Base-by-base conservation (phyloP, 2,329 filamentous ascomycete species). In the Westerdykella aurantiaca region DNA sequence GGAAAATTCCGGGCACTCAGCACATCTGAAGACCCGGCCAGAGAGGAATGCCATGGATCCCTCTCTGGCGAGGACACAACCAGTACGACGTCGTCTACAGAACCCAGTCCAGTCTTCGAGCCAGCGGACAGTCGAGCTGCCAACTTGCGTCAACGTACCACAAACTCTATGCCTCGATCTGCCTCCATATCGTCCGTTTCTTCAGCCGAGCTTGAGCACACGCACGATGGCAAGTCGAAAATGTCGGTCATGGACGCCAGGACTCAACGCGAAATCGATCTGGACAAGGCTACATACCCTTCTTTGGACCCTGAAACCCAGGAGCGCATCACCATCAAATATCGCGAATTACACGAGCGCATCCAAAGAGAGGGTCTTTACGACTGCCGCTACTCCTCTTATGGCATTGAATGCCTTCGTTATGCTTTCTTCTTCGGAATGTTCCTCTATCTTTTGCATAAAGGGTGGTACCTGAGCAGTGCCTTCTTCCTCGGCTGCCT, bases 231-330 rank as follows among this genome's bases (percentile, higher is more conserved):
- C 7, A 35, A 35, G 17, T 59, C 69, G 10, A 74, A 73, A 39
- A 71, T 78, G 56, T 77, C 84, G 22, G 82, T 86, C 54, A 72
- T 93, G 21, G 84, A 93, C 64, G 76, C 79, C 22, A 73, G 84
- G 52, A 94, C 89, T 12, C 79, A 79, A 50, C 76, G 88, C 61
- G 82, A 88, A 59, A 83, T 94, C 46, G 76, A 80, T 43, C 74
- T 90, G 4, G 90, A 95, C 61, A 73, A 83, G 25, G 78, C 82
- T 17, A 88, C 82, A 63, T 98, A 96, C 55, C 93, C 93, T 0
- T 73, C 85, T 1, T 71, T 93, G 13, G 88, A 96, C 58, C 63
- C 72, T 2, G 71, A 71, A 6, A 91, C 82, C 1, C 93, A 98
- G 63, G 80, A 81, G 44, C 73, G 74, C 39, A 88, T 98, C 46